phyloP scores from a whole-genome alignment of 352 stramenopile species.

The Pythium chondricola region DNA sequence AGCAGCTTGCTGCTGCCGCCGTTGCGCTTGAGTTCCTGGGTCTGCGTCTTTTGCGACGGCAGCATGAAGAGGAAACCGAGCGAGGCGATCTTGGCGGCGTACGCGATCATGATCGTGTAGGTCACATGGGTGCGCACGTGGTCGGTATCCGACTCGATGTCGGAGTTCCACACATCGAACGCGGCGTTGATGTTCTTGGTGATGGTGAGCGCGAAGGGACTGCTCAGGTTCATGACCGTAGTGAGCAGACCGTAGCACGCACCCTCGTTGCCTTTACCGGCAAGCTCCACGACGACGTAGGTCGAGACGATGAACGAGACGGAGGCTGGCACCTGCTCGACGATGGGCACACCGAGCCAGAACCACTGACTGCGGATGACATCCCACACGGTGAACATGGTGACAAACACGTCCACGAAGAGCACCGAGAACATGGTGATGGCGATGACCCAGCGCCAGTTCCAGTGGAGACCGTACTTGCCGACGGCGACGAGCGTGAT shows the following conservation, averaged over 20 bases:
- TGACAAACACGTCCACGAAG: conserved; percentile 16
- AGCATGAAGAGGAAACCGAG: conserved; percentile 21
- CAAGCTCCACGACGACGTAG: conserved; percentile 28
- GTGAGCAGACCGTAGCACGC: conserved; percentile 32
- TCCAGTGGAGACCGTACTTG: conserved; percentile 27
- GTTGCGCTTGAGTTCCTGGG: conserved; percentile 24
- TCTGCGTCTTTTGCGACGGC: conserved; percentile 23
- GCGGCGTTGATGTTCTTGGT: conserved; percentile 25
- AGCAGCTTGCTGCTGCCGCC: conserved; percentile 17
- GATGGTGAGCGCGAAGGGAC: conserved; percentile 22
- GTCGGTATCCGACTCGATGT: conserved; percentile 18
- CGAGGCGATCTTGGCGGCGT: conserved; percentile 19
- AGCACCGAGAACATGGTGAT: conserved; percentile 17
- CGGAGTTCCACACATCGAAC: conserved; percentile 24
- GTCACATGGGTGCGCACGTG: conserved; percentile 27
- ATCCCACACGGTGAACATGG: conserved; percentile 24
- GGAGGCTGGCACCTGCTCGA: conserved; percentile 21
- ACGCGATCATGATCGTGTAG: conserved; percentile 24
- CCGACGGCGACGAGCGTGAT: conserved; percentile 18
- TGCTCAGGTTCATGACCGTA: conserved; percentile 25
- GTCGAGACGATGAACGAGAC: conserved; percentile 30
- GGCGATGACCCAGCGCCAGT: conserved; percentile 21
- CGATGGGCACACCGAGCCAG: conserved; percentile 24
- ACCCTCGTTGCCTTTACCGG: conserved; percentile 28
- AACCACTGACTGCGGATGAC: conserved; percentile 21